Base-by-base conservation (phyloP, 192 early-diverging fungal genomes). In the Backusella macrospora region DNA sequence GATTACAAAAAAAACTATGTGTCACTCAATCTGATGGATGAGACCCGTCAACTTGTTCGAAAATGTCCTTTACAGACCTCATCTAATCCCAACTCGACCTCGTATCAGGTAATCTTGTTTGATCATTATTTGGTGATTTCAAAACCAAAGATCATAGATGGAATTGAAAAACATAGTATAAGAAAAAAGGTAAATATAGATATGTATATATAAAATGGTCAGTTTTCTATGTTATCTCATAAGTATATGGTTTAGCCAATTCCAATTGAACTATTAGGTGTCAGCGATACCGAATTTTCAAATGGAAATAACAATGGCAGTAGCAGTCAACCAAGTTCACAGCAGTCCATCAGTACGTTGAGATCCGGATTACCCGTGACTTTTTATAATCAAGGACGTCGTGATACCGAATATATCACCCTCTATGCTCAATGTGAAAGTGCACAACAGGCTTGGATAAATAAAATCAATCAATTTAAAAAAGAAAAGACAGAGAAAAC, bases 21-120 rank as follows among this genome's bases (percentile, higher is more conserved):
- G 29, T 2, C 29, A 34, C 29, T 34, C 2, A 34, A 34, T 34
- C 12, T 70, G 26, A 13, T 70, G 7, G 68, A 46, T 14, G 68
- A 70, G 16, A 37, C 13, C 0, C 14, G 68, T 3, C 13, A 5
- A 9, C 13, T 70, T 15, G 52, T 70, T 16, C 52, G 52, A 39
- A 46, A 70, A 70, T 46, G 68, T 0, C 7, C 23, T 13, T 46
- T 70, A 5, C 12, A 37, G 5, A 49, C 39, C 15, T 16, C 29
- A 7, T 15, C 45, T 5, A 47, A 16, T 39, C 6, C 52, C 12
- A 34, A 70, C 4, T 70, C 68, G 8, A 49, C 45, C 6, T 46
- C 26, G 26, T 70, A 49, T 49, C 85, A 87, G 48, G 86, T 96
- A 13, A 90, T 94, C 73, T 77, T 98, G 43, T 92, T 99, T 62